A percentile compares a stretch with the other conserved stretches of the same genome.
phyloP scores from a whole-genome alignment of 495 filamentous ascomycete genomes.

The Aspergillus coremiiformis region DNA sequence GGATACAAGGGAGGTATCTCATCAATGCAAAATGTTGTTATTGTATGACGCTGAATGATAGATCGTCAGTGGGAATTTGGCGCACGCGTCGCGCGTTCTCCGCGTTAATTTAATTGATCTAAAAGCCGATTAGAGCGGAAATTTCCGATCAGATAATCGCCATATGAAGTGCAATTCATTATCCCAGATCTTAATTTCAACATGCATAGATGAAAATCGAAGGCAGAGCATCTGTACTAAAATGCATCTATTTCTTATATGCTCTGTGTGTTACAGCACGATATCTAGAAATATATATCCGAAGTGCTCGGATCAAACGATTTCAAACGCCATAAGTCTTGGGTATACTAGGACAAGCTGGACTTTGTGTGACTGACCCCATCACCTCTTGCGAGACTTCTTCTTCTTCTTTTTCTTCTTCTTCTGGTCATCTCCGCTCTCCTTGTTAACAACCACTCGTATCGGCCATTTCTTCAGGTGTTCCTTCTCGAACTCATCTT shows the following conservation, averaged over 20 bases:
- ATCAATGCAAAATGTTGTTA: not conserved
- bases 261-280: not conserved
- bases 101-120: not conserved
- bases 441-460: conserved; percentile 33
- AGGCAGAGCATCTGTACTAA: not conserved
- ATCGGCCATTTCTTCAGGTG: conserved; percentile 57
- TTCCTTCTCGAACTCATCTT: conserved; percentile 74
- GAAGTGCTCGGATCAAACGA: not conserved
- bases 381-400: conserved; percentile 43
- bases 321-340: conserved; percentile 15
- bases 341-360: conserved; percentile 23
- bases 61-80: not conserved
- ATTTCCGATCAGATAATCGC: not conserved
- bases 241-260: not conserved
- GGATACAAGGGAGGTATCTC: not conserved
- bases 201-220: not conserved
- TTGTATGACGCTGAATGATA: not conserved
- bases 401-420: conserved; percentile 50
- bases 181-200: not conserved
- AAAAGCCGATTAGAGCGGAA: not conserved
- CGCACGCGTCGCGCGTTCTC: not conserved
- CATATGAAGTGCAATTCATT: not conserved
- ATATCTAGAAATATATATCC: not conserved
- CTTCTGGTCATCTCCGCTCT: conserved; percentile 33
- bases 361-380: not conserved